These are phyloP conservation scores for Cyberlindnera americana DNA, from an alignment of 805 yeast genomes.

Conservation along the genomic window DNA sequence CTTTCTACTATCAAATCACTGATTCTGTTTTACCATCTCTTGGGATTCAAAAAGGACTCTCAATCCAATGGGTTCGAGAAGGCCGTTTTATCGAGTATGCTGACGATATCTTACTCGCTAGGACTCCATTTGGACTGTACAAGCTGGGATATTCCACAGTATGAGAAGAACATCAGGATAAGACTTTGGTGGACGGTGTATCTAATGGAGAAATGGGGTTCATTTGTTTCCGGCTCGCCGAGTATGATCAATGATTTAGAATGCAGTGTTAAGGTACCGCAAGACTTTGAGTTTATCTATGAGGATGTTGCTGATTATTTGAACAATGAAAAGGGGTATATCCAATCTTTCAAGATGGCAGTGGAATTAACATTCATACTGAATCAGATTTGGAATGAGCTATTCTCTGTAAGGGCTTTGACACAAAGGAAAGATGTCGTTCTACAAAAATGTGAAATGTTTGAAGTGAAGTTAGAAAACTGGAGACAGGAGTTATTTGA, in stretches of 20 bases:
- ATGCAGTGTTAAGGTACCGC: constrained; percentile 7
- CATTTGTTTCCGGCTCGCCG: constrained; percentile 11
- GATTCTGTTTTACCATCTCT: constrained; percentile 11
- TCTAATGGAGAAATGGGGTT: constrained; percentile 54
- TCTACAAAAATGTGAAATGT: not conserved
- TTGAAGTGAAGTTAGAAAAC: not conserved
- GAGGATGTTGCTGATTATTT: constrained; percentile 9
- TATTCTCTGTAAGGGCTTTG: constrained; percentile 7
- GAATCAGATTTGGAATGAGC: constrained; percentile 4
- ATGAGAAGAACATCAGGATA: constrained; percentile 37
- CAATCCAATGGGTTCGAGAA: constrained; percentile 14
- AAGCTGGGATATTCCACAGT: constrained; percentile 12
- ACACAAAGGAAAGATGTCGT: not conserved
- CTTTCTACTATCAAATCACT: constrained; percentile 10
- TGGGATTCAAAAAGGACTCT: constrained; percentile 14
- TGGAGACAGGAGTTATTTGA: constrained; percentile 5
- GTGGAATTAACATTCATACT: constrained; percentile 9
- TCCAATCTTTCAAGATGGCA: constrained; percentile 4
- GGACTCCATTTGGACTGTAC: constrained; percentile 14
- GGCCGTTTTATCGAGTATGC: constrained; percentile 7
- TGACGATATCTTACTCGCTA: constrained; percentile 8
- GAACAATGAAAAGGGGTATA: constrained; percentile 5
- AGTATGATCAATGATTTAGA: constrained; percentile 10
- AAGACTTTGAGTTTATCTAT: constrained; percentile 2
- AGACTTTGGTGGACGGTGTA: constrained; percentile 81